A percentile compares a stretch with the other conserved stretches of the same genome.
Evolutionary conservation across 345 rosid genomes (phyloP).

Genomic region (Citrus sp.): DNA sequence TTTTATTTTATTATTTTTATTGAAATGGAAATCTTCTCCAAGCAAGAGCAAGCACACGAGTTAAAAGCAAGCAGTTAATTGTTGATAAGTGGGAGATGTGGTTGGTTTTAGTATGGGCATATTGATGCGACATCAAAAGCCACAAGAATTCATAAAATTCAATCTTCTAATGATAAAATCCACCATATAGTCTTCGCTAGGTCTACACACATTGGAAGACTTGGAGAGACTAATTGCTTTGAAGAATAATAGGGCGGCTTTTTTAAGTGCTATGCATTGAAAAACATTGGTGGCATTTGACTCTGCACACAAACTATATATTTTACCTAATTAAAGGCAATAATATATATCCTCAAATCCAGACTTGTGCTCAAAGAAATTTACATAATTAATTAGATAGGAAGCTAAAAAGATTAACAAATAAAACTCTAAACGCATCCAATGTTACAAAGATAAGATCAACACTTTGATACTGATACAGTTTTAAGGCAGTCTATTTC

Average conservation of each 20-base stretch:
- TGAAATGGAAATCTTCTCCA: too few relatives aligned
- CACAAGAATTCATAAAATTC: neutral
- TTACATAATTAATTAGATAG: too few relatives aligned
- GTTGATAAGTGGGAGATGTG: constrained; percentile 8
- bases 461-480: neutral
- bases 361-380: too few relatives aligned
- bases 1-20: too few relatives aligned
- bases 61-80: neutral
- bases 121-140: constrained; percentile 7
- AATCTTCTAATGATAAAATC: constrained; percentile 12
- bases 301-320: neutral
- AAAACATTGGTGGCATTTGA: constrained; percentile 22
- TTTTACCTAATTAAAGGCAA: neutral
- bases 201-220: constrained; percentile 3
- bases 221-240: neutral
- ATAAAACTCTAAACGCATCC: neutral
- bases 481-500: neutral
- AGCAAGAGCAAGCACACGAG: neutral
- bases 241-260: constrained; percentile 3
- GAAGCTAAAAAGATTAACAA: neutral
- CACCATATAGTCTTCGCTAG: neutral
- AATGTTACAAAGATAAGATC: neutral
- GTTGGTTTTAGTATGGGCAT: neutral
- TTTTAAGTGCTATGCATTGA: constrained; percentile 19
- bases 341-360: too few relatives aligned